Conservation (phyloP, 2,329 filamentous ascomycete genomes). For the Acrodontium crateriforme region DNA sequence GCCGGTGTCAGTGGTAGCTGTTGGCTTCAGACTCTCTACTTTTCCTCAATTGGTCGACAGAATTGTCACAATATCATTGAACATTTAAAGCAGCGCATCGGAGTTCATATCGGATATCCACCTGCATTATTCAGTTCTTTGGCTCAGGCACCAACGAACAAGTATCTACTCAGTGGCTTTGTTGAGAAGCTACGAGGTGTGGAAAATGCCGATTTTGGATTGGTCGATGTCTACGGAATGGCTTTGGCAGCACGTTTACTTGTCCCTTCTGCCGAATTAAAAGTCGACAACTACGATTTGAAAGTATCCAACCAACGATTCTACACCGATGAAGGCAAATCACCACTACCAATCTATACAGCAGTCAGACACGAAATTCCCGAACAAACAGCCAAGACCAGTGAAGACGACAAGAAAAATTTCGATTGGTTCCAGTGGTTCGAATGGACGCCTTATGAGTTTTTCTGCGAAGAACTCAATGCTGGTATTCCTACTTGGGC, state of each 20-base stretch:
- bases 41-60: conserved; percentile 61
- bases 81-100: conserved; percentile 73
- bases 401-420: conserved; percentile 27
- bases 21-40: conserved; percentile 82
- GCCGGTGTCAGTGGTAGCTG: conserved; percentile 92
- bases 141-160: conserved; percentile 83
- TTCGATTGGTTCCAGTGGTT: conserved; percentile 93
- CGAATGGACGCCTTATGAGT: conserved; percentile 85
- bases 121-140: conserved; percentile 69
- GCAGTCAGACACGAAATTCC: conserved; percentile 94
- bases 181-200: conserved; percentile 87
- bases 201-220: conserved; percentile 63
- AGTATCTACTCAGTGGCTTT: conserved; percentile 72
- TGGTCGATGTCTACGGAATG: conserved; percentile 87
- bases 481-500: conserved; percentile 95
- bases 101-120: conserved; percentile 84
- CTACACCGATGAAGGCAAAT: conserved; percentile 61
- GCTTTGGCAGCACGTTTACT: conserved; percentile 72
- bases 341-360: conserved; percentile 89
- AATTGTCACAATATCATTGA: conserved; percentile 58
- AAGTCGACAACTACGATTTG: conserved; percentile 62
- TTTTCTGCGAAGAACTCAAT: conserved; percentile 83
- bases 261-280: conserved; percentile 72
- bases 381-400: conserved; percentile 30
- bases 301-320: conserved; percentile 79